Conservation (phyloP, 495 filamentous ascomycete genomes). For the Parathielavia appendiculata region DNA sequence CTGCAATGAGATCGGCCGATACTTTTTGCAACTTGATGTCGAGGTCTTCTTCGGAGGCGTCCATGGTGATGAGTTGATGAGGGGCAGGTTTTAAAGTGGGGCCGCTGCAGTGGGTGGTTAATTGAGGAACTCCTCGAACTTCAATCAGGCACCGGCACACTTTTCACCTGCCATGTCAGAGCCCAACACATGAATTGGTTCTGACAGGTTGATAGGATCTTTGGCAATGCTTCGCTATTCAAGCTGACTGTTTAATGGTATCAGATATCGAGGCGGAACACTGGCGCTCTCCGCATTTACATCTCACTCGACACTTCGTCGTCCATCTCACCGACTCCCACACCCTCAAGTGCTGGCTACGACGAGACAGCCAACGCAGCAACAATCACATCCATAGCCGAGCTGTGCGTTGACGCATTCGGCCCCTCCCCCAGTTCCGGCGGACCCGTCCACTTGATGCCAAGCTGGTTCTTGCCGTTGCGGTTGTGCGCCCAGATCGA, state of each 20-base stretch:
- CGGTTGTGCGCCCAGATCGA: constrained; percentile 63
- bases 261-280: too few relatives aligned
- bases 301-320: background rate
- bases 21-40: constrained; percentile 70
- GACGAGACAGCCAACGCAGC: constrained; percentile 48
- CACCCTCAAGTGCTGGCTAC: background rate
- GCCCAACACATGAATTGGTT: background rate
- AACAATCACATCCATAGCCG: constrained; percentile 64
- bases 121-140: background rate
- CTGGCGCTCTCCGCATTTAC: too few relatives aligned
- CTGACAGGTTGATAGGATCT: too few relatives aligned
- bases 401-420: constrained; percentile 53
- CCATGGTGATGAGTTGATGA: constrained; percentile 33
- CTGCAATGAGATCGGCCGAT: constrained; percentile 60
- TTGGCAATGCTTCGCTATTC: too few relatives aligned
- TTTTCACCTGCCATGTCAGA: background rate
- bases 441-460: constrained; percentile 57
- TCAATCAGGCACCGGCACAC: constrained; percentile 10
- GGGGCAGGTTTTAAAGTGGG: constrained; percentile 9
- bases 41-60: constrained; percentile 50
- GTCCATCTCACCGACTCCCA: background rate
- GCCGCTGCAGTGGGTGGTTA: background rate
- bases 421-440: constrained; percentile 43
- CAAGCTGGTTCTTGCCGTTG: constrained; percentile 47
- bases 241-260: too few relatives aligned